A percentile compares a stretch with the other conserved stretches of the same genome.
Evolutionary conservation across 164 flowering plant species (phyloP).

Genomic region (Annona squamosa): DNA sequence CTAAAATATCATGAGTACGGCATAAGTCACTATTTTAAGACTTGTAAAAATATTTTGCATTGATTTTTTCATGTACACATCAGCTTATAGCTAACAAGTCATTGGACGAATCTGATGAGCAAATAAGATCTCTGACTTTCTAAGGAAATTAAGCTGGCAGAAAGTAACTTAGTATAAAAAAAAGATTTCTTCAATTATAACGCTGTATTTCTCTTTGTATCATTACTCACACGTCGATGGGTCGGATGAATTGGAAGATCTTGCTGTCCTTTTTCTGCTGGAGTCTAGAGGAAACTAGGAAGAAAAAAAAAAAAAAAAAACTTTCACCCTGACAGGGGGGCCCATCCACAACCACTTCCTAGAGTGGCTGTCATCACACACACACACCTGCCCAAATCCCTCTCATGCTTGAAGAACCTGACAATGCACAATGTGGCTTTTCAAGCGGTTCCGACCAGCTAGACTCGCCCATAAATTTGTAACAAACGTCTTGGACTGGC

Average conservation of each 20-base stretch:
- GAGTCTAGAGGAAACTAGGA: not conserved
- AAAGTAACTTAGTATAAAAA: too few relatives aligned
- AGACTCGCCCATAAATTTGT: slow-evolving; percentile 62
- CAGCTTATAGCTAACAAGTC: too few relatives aligned
- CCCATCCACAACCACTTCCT: too few relatives aligned
- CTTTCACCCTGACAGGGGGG: too few relatives aligned
- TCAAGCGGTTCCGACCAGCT: slow-evolving; percentile 53
- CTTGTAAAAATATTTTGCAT: too few relatives aligned
- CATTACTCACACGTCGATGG: not conserved
- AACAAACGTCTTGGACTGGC: slow-evolving; percentile 58
- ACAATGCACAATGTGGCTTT: slow-evolving; percentile 69
- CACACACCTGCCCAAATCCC: not conserved
- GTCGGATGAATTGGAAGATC: not conserved
- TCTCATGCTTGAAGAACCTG: slow-evolving; percentile 64
- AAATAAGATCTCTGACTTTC: not conserved
- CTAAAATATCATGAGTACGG: too few relatives aligned
- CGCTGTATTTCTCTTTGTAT: not conserved
- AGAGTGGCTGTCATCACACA: not conserved
- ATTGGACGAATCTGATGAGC: not conserved
- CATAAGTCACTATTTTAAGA: too few relatives aligned
- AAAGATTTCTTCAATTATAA: not conserved
- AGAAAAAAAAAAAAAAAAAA: too few relatives aligned
- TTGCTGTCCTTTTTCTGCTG: not conserved
- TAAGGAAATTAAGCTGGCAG: not conserved
- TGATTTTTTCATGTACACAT: too few relatives aligned